Percentiles rank a stretch among this genome's conserved stretches.
phyloP scores from a whole-genome alignment of 1,139 yeast genomes.

The Wickerhamiella infanticola region DNA sequence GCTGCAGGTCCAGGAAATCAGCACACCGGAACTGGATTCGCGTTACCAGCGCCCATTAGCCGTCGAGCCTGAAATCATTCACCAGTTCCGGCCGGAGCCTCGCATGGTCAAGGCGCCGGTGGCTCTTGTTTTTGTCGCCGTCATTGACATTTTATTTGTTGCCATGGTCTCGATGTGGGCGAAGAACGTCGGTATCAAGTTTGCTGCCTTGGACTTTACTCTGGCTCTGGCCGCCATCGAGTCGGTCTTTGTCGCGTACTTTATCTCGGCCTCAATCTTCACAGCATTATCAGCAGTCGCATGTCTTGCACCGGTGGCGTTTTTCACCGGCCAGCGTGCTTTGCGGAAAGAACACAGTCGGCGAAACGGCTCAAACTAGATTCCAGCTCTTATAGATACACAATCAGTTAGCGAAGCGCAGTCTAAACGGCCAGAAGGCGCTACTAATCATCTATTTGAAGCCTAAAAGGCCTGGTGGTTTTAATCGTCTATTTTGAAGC shows the following conservation, averaged over 20 bases:
- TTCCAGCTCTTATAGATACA: too few species aligned
- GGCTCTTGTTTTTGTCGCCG: conserved; percentile 40
- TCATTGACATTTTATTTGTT: conserved; percentile 28
- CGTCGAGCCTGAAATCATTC: conserved; percentile 50
- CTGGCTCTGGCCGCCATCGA: conserved; percentile 45
- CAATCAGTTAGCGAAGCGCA: too few species aligned
- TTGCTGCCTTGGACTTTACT: conserved; percentile 33
- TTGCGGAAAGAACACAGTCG: conserved; percentile 19
- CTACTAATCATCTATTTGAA: too few species aligned
- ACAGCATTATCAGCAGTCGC: conserved; percentile 42
- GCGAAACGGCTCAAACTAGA: neutral
- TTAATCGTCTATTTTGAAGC: too few species aligned
- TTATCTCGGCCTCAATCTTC: conserved; percentile 56
- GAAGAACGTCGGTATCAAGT: conserved; percentile 16
- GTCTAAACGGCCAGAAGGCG: too few species aligned
- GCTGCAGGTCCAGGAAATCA: neutral
- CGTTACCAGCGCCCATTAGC: conserved; percentile 30
- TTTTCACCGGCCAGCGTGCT: conserved; percentile 57
- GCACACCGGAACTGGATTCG: conserved; percentile 17
- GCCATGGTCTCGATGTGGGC: conserved; percentile 16
- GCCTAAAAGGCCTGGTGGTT: too few species aligned
- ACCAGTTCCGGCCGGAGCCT: conserved; percentile 45
- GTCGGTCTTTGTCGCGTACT: conserved; percentile 49
- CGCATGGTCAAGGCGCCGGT: conserved; percentile 38
- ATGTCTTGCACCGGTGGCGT: conserved; percentile 38